Conservation (phyloP, 768 basidiomycete genomes). For the Kwoniella mangroviensis region DNA sequence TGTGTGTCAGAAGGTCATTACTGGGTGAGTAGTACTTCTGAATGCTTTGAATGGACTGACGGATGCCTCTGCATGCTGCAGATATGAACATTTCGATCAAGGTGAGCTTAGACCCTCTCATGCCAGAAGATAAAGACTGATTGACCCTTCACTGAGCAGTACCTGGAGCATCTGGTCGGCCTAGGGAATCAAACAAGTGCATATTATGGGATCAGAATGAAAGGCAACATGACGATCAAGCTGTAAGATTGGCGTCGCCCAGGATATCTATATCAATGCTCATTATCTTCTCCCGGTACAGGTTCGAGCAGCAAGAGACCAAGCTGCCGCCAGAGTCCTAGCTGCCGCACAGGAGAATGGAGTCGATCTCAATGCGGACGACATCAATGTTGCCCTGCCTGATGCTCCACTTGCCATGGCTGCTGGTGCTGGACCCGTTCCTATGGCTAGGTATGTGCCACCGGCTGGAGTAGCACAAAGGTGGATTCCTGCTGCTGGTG, state of each 20-base stretch:
- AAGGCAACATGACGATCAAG: conserved; percentile 28
- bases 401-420: not conserved
- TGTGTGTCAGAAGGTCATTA: conserved; percentile 73
- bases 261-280: no score
- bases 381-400: conserved; percentile 33
- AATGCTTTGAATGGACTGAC: not conserved
- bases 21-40: conserved; percentile 23
- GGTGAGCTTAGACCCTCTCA: conserved; percentile 22
- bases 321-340: conserved; percentile 31
- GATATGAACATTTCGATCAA: conserved; percentile 54
- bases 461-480: not conserved
- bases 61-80: not conserved
- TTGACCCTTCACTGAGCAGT: not conserved
- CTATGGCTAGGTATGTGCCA: not conserved
- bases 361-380: conserved; percentile 23
- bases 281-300: conserved; percentile 2
- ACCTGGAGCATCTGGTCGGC: conserved; percentile 11
- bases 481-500: not conserved
- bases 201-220: conserved; percentile 42
- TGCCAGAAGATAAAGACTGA: not conserved
- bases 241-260: conserved; percentile 19
- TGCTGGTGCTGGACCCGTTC: not conserved
- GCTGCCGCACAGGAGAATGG: conserved; percentile 37
- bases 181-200: conserved; percentile 30
- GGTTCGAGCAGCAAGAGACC: conserved; percentile 45